Evolutionary conservation across 1,284 basidiomycete species (phyloP), one percentile per base, ranked within the genome.

Genomic region (Ceraceosorus guamensis): DNA sequence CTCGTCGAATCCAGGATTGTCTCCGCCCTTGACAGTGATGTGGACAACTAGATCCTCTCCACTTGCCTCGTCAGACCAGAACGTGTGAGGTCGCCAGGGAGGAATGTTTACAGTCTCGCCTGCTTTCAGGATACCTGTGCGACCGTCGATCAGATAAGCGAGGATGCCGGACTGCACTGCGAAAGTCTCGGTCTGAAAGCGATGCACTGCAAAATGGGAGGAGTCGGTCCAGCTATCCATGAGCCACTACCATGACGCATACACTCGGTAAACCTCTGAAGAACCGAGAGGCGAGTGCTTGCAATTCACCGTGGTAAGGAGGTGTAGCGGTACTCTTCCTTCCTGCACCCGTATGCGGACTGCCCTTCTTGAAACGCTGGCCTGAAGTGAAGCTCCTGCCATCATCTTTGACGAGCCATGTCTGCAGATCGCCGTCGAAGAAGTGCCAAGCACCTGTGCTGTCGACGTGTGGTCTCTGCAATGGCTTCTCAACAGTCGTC

Each of bases 121-220:
- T 32, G 66, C 62, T 24, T 69, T 51, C 6, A 76, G 52, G 3
- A 59, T 67, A 24, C 75, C 75, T 31, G 57, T 14, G 18, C 70
- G 68, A 34, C 76, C 76, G 44, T 76, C 67, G 51, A 77, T 68
- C n/a, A 60, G 53, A 56, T 77, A 77, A 53, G 64, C 61, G 24
- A 77, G 59, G 8, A 60, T 66, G n/a, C 75, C 76, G 8, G 61
- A 39, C 48, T 64, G 58, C 5, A 76, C 72, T 18, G 68, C 59
- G 53, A 76, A 77, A 6, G 62, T 67, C 56, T 77, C 74, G 46
- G 63, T 55, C 41, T 76, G 75, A 55, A 61, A 76, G 24, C 65
- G 62, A 48, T 76, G 74, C 34, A 64, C 70, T 52, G 13, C 41
- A 13, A 16, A 13, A 2, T 16, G 3, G 41, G 24, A 24, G 24